Evolutionary conservation across 2,329 filamentous ascomycete genomes (phyloP).

Genomic region (Fusarium siculi): DNA sequence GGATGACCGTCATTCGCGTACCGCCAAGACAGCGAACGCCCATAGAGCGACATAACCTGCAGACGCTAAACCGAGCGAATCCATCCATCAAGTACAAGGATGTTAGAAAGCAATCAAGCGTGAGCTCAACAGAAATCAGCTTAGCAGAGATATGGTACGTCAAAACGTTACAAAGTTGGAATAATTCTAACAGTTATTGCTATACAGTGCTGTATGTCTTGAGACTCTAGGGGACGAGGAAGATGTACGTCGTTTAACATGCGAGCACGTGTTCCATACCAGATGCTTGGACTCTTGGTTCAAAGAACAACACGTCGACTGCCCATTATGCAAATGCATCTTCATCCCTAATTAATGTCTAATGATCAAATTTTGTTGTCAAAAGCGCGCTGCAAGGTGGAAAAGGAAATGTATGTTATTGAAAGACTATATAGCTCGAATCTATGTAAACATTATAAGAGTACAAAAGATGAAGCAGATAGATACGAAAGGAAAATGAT

Average conservation of each 20-base stretch:
- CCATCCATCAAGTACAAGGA: not conserved
- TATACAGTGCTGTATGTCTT: not conserved
- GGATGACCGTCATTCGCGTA: not conserved
- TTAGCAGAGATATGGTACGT: constrained; percentile 5
- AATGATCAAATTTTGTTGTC: not conserved
- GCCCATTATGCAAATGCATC: constrained; percentile 11
- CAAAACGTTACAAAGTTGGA: accelerated
- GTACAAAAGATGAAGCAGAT: not conserved
- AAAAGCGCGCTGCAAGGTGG: not conserved
- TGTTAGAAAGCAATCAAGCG: not conserved
- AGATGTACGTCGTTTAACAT: not conserved
- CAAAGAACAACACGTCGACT: not conserved
- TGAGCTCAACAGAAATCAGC: not conserved
- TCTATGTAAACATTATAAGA: not conserved
- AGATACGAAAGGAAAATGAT: not conserved
- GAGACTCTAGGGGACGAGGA: not conserved
- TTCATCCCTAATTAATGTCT: not conserved
- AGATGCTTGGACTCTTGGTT: not conserved
- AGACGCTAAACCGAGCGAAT: not conserved
- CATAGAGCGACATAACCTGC: not conserved
- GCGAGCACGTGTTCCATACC: constrained; percentile 5
- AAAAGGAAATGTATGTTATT: not conserved
- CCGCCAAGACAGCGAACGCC: not conserved
- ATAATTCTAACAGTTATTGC: no score
- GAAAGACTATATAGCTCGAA: not conserved